These are phyloP conservation scores for Tillandsia leiboldiana DNA, from an alignment of 176 grass and related monocot genomes.

Conservation along the genomic window DNA sequence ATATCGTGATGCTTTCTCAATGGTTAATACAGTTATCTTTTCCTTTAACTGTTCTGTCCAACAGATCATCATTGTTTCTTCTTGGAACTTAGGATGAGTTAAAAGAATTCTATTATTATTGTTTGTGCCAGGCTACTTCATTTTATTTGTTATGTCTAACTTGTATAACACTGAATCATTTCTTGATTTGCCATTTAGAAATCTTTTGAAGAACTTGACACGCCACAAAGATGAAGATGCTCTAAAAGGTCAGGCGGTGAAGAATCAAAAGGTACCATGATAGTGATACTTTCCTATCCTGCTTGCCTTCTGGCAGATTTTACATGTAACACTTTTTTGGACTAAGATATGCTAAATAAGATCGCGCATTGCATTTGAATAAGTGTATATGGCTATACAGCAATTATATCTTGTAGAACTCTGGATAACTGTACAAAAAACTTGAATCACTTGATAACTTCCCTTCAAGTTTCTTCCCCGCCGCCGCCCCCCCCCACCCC, in stretches of 20 bases:
- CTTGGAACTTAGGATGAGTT: no score
- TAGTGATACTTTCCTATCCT: background rate
- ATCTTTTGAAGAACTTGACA: constrained; percentile 43
- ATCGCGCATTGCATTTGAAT: background rate
- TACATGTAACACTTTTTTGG: background rate
- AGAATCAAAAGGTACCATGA: constrained; percentile 62
- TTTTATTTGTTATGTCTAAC: background rate
- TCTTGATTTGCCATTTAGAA: constrained; percentile 11
- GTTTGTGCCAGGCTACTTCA: background rate
- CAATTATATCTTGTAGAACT: no score
- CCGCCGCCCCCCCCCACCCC: no score
- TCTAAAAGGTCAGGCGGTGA: constrained; percentile 54
- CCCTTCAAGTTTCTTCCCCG: no score
- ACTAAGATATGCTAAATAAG: background rate
- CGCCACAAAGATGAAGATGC: constrained; percentile 66
- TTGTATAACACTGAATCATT: background rate
- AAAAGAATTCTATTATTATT: no score
- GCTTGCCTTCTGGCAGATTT: background rate
- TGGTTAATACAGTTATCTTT: no score
- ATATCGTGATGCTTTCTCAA: no score
- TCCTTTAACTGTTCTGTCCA: no score
- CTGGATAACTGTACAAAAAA: no score
- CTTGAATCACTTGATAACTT: no score
- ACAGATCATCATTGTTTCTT: no score
- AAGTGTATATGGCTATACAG: no score